Evolutionary conservation across 192 early-diverging fungal genomes (phyloP).

Genomic region (Coemansia javaensis): DNA sequence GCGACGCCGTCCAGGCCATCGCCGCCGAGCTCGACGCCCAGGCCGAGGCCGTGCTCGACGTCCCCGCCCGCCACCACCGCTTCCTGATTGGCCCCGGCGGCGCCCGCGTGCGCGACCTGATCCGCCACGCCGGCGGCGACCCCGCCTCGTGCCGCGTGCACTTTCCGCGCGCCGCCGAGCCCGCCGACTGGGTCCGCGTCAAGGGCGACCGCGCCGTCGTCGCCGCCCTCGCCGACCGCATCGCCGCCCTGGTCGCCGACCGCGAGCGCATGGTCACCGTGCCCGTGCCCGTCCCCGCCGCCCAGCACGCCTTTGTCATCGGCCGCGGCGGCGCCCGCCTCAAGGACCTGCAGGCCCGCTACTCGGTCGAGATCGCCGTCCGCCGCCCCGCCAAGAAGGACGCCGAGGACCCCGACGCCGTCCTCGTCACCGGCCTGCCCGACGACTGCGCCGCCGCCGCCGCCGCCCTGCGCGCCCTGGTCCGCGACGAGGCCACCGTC

Average conservation of each 20-base stretch:
- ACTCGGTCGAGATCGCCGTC: conserved; percentile 64
- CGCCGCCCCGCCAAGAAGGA: conserved; percentile 8
- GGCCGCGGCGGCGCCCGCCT: conserved; percentile 72
- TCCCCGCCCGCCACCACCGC: conserved; percentile 57
- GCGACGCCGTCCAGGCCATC: conserved; percentile 56
- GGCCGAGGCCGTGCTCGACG: conserved; percentile 46
- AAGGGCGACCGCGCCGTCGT: conserved; percentile 60
- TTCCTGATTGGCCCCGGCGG: conserved; percentile 65
- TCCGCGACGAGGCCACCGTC: conserved; percentile 52
- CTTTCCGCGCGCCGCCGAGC: conserved; percentile 54
- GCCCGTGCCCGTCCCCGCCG: conserved; percentile 61
- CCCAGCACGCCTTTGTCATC: conserved; percentile 75
- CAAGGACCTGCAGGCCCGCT: conserved; percentile 62
- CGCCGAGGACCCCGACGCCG: conserved; percentile 23
- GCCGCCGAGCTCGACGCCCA: conserved; percentile 59
- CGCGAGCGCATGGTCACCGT: conserved; percentile 58
- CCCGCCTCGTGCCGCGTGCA: conserved; percentile 55
- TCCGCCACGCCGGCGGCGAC: conserved; percentile 55
- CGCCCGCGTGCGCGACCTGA: conserved; percentile 58
- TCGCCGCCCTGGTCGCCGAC: conserved; percentile 53
- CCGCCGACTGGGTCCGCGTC: conserved; percentile 57
- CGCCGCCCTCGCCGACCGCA: conserved; percentile 25
- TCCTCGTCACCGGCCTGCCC: conserved; percentile 56
- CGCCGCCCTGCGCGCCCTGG: conserved; percentile 45
- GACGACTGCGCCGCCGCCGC: conserved; percentile 53